Conservation (phyloP, 1,139 yeast genomes). For the Geotrichum bryndzae region DNA sequence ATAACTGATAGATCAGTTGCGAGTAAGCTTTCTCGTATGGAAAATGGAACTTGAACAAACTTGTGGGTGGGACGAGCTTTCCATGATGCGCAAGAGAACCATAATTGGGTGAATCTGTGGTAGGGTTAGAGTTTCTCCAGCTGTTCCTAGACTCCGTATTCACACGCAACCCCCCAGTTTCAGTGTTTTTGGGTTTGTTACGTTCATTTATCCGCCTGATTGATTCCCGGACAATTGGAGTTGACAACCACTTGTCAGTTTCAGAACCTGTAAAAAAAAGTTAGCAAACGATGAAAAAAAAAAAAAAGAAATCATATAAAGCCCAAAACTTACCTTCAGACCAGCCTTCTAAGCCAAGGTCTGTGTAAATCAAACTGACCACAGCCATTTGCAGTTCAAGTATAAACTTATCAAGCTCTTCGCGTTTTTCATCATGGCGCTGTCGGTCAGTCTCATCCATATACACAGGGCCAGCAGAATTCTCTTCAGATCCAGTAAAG, state of each 20-base stretch:
- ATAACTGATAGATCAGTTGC: constrained; percentile 25
- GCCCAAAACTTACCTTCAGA: constrained; percentile 23
- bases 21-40: constrained; percentile 30
- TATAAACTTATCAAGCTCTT: constrained; percentile 24
- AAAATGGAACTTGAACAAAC: constrained; percentile 16
- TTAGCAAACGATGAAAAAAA: constrained; percentile 1
- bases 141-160: constrained; percentile 7
- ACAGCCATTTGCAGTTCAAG: constrained; percentile 30
- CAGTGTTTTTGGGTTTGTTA: background rate
- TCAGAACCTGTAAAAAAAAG: constrained; percentile 26
- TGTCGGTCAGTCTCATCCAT: constrained; percentile 11
- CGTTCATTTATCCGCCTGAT: constrained; percentile 2
- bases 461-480: constrained; percentile 1
- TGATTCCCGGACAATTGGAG: constrained; percentile 23
- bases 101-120: constrained; percentile 11
- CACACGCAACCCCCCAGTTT: background rate
- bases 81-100: constrained; percentile 12
- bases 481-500: constrained; percentile 6
- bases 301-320: background rate
- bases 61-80: constrained; percentile 2
- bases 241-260: constrained; percentile 31
- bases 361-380: constrained; percentile 30
- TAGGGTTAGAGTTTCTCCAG: constrained; percentile 7
- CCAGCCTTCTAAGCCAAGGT: constrained; percentile 30
- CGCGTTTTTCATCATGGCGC: constrained; percentile 18